Evolutionary conservation across 306 rosid species (phyloP), one percentile per base, ranked within the genome.

Genomic region (Oxytropis ochrocephala): DNA sequence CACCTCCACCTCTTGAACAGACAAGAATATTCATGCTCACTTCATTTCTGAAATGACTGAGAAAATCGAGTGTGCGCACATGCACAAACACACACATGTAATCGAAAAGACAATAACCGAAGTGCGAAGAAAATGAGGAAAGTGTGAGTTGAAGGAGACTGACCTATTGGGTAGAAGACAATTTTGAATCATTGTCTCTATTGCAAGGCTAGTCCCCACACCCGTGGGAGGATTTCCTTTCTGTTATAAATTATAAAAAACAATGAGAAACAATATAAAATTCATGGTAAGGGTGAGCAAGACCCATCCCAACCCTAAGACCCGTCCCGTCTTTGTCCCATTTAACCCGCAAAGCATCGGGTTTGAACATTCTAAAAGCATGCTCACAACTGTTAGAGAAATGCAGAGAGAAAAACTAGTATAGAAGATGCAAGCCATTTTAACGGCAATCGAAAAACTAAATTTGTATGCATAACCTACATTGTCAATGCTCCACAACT

Each of bases 1-100:
- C 98, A 33, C 97, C 98, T 43, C 98, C 97, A 56, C 98, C 98
- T 87, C 87, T 87, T 54, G 97, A 93, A 73, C 97, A 93, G 77
- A 93, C 91, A 71, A 93, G 94, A 82, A 93, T 72, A 60, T 48
- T 69, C 66, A 75, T 81, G 86, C 84, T 78, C 32, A 78, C 84
- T 76, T 88, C 98, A 64, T 72, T 79, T 85, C 96, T 93, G 86
- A 75, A 65, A 69, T 75, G 79, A 67, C 57, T 7, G 70, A 47
- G 53, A 43, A 54, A 56, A 69, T 46, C 59, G 70, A 19, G 59
- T 52, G 29, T 24, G 29, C 3, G 14, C 27, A 10, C 65, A 58
- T 35, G 65, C 7, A 36, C 11, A 55, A 24, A 24, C 29, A 24
- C 29, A 24, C 46, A 8, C 4, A 11, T 19, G 16, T 60, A 52